Base-by-base conservation (phyloP, 2,329 filamentous ascomycete genomes). In the Fusarium goolgardi region DNA sequence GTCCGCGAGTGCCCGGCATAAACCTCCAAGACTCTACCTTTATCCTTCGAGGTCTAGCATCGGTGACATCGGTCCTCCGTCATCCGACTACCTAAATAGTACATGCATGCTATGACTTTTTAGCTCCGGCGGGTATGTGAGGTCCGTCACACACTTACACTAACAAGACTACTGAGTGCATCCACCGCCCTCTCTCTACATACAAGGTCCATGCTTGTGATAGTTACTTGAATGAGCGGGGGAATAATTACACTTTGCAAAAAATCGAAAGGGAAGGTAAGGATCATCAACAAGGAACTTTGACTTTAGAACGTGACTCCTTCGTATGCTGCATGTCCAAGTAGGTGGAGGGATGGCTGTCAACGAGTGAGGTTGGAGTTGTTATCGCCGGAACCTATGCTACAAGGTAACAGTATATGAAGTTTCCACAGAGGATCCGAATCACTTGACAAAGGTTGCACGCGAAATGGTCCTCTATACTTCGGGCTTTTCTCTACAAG, bases 121-220 rank as follows among this genome's bases (percentile, higher is more conserved):
- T 73, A 76, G 74, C 71, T 56, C 51, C 70, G 73, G 74, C 74
- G 74, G 73, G 72, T 75, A 76, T 70, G 68, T 71, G 67, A 68
- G 61, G 39, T 53, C 52, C 59, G 54, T 75, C 71, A 75, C 73
- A 74, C 65, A 49, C 37, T 37, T 59, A 41, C 61, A 37, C 59
- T 44, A 29, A 21, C 35, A 35, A 13, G 23, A 39, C 35, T 39
- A 47, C 13, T 27, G 47, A 50, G 32, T 29, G 47, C 37, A 27
- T 49, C 52, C 43, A 56, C 55, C 63, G 55, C 50, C 34, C 58
- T 46, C 46, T 60, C 12, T 45, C 34, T 63, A 43, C 56, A 46
- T 47, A 35, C 43, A 31, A 62, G 51, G 39, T 45, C 40, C 43
- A 31, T 65, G 52, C 56, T 35, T 35, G 51, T 53, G 37, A 61